phyloP scores from a whole-genome alignment of 805 yeast species.

The Sugiyamaella americana region DNA sequence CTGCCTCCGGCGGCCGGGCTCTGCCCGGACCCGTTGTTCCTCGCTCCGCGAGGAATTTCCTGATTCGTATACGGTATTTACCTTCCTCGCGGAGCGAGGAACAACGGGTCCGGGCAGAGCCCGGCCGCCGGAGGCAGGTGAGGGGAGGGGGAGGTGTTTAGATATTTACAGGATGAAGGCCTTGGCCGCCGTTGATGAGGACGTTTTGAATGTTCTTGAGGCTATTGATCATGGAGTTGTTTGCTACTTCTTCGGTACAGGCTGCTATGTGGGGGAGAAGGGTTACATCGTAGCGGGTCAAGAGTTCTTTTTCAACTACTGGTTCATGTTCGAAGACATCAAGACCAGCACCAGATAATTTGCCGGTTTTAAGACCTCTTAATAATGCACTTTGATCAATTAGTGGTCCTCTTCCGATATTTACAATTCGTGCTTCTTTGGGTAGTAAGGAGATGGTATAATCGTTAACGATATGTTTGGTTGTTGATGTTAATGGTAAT shows the following conservation, averaged over 20 bases:
- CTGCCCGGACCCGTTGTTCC: too few relatives aligned
- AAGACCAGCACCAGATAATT: constrained; percentile 57
- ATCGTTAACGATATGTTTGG: constrained; percentile 48
- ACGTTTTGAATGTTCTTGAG: constrained; percentile 44
- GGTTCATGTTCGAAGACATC: constrained; percentile 71
- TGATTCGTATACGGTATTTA: too few relatives aligned
- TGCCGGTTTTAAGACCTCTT: constrained; percentile 52
- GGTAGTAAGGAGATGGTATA: constrained; percentile 43
- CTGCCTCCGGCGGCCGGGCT: too few relatives aligned
- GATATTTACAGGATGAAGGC: constrained; percentile 26
- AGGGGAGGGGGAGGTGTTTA: too few relatives aligned
- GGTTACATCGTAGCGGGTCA: constrained; percentile 55
- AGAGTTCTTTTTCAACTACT: constrained; percentile 42
- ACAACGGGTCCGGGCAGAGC: too few relatives aligned
- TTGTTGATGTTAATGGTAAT: constrained; percentile 56
- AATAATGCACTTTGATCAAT: constrained; percentile 60
- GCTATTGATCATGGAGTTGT: constrained; percentile 43
- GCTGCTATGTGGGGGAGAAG: constrained; percentile 70
- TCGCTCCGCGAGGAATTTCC: too few relatives aligned
- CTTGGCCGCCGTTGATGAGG: constrained; percentile 12
- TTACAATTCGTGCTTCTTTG: constrained; percentile 55
- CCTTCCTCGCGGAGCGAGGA: too few relatives aligned
- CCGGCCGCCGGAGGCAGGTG: too few relatives aligned
- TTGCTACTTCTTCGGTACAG: constrained; percentile 37
- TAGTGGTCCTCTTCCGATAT: constrained; percentile 68